Evolutionary conservation across 2,329 filamentous ascomycete species (phyloP).

Genomic region (Pyrenochaeta sp.): DNA sequence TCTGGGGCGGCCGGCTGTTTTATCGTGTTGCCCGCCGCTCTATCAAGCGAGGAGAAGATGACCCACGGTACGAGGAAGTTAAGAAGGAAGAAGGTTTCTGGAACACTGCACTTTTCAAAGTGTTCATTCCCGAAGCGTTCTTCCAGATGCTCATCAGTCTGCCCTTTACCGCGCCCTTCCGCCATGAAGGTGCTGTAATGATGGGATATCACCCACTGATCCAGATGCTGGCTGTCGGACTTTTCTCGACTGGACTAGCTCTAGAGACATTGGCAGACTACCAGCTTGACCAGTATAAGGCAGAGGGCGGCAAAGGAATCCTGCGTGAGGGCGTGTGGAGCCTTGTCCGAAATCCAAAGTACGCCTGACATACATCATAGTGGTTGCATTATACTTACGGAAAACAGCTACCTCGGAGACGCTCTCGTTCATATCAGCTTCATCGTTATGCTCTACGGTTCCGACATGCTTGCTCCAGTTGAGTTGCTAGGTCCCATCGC

Average conservation of each 20-base stretch:
- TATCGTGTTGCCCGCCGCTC: conserved; percentile 61
- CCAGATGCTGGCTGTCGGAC: conserved; percentile 57
- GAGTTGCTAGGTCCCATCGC: conserved; percentile 63
- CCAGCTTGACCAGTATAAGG: conserved; percentile 62
- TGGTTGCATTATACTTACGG: conserved; percentile 2
- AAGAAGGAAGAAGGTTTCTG: conserved; percentile 65
- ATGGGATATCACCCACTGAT: conserved; percentile 47
- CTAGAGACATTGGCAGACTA: conserved; percentile 65
- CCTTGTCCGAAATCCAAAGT: conserved; percentile 69
- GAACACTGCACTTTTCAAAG: conserved; percentile 62
- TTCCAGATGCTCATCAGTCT: conserved; percentile 64
- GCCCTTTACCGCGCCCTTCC: conserved; percentile 65
- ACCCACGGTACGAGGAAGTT: conserved; percentile 61
- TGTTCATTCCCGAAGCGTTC: conserved; percentile 66
- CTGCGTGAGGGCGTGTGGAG: conserved; percentile 67
- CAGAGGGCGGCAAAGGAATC: conserved; percentile 51
- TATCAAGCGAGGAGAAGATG: conserved; percentile 60
- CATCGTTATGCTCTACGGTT: conserved; percentile 63
- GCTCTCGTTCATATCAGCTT: conserved; percentile 66
- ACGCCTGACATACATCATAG: conserved; percentile 37
- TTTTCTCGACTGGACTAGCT: conserved; percentile 65
- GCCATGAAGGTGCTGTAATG: conserved; percentile 50
- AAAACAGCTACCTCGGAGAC: conserved; percentile 66
- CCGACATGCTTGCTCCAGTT: conserved; percentile 62
- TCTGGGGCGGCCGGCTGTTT: conserved; percentile 65